Base-by-base conservation (phyloP, 805 yeast genomes). In the Spathaspora gorwiae region DNA sequence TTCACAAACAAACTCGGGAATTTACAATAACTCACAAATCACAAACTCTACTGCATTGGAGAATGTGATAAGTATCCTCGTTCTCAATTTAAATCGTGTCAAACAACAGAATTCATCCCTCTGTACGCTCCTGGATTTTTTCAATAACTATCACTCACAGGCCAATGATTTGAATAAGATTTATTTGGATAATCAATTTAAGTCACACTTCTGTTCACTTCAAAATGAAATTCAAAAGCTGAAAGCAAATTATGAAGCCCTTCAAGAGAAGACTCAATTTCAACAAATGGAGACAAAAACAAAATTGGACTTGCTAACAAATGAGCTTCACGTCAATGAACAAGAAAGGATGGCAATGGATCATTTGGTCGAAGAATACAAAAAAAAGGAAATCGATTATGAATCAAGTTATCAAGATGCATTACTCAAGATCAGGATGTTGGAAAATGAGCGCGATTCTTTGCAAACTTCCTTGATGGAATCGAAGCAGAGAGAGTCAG, bases 71-170 rank as follows among this genome's bases (percentile, higher is more conserved):
- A 75, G 77, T 45, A 62, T 75, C 15, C 61, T 87, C 35, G 72
- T 82, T 1, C 65, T 76, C 27, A 80, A 80, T 44, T 64, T 86
- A 14, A 73, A 80, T 42, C 70, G 76, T 50, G 80, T 81, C 45
- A 81, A 77, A 52, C 70, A 80, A 43, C 85, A 84, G 53, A 80
- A 74, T 51, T 68, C 77, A 50, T 73, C 80, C 46, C 59, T 84
- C 44, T 66, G 68, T 38, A 73, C 83, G 9, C 65, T 86, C 36
- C 80, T 79, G 32, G 66, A 63, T 24, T 84, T 83, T 52, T 59
- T 85, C 47, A 62, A 64, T 37, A 74, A 72, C 47, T 86, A 81
- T 53, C 74, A 65, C 35, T 33, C 40, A 12, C 56, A 44, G 47
- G 35, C 64, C 33, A 44, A 61, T 32, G 61, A 60, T 11, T 39